Base-by-base conservation (phyloP, 2,329 filamentous ascomycete species). In the Neonectria coccinea region DNA sequence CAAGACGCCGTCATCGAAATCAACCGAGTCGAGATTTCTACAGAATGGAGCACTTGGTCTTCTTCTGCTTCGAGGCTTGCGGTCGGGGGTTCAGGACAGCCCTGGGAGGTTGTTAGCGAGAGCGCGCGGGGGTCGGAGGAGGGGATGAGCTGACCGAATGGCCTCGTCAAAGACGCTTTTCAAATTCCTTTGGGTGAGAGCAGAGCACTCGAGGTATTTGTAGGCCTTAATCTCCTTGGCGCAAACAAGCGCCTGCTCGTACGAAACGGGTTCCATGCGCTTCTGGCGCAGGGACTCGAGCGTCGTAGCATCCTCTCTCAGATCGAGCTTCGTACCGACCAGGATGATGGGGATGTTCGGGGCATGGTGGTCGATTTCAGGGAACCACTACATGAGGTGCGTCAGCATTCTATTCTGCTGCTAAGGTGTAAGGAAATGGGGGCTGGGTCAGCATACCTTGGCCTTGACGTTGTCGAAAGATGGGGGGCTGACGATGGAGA, bases 141-240 rank as follows among this genome's bases (percentile, higher is more conserved):
- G 8, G 31, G 29, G 11, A 20, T 55, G 16, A 25, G 82, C 91
- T 74, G 83, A 98, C 96, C 96, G 91, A 78, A 99, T 99, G 36
- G 96, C 96, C 82, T 97, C 95, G 77, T 99, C 96, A 78, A 99
- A 99, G 53, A 99, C 96, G 75, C 93, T 97, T 90, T 99, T 99
- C 74, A 99, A 82, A 80, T 97, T 97, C 76, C 95, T 87, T 85
- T 98, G 96, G 41, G 96, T 99, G 72, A 99, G 85, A 52, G 96
- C 96, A 56, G 96, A 98, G 83, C 96, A 99, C 83, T 99, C 96
- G 45, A 98, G 87, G 82, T 99, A 99, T 83, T 97, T 98, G 83
- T 96, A 92, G 50, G 96, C 95, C 78, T 89, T 91, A 81, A 99
- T 97, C 75, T 97, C 94, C 84, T 97, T 97, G 67, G 94, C 93